Evolutionary conservation across 305 asterid genomes (phyloP), one percentile per base, ranked within the genome.

Genomic region (Rubia balearica): DNA sequence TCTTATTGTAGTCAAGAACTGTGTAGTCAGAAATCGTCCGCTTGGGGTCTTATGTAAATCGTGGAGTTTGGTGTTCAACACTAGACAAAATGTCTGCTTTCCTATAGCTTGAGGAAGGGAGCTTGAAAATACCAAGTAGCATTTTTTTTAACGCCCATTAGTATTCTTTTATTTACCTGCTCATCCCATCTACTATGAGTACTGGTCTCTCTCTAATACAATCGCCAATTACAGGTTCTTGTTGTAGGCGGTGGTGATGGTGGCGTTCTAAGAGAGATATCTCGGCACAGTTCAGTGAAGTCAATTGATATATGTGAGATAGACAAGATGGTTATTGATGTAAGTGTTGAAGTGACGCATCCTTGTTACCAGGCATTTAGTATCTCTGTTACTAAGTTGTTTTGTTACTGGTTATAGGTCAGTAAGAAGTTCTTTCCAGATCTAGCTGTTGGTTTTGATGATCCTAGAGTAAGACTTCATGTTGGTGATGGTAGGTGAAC

Each of bases 201-300:
- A 11, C 38, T 48, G 19, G 27, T 72, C 46, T 30, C 4, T 69
- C 10, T 68, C 71, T 68, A 65, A 71, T 73, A 38, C 22, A 43
- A 9, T 57, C 61, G 3, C 68, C 49, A 64, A 62, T 59, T 75
- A 79, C 89, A 94, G 97, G 96, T 94, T 83, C 82, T 94, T 82
- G 97, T 94, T 72, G 96, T 91, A 19, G 97, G 99, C 71, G 99
- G 99, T 33, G 99, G 99, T 81, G 99, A 94, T 78, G 99, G 97
- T 77, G 99, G 99, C 45, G 99, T 94, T 78, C 96, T 91, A 67
- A 82, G 93, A 77, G 97, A 94, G 83, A 81, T 94, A 83, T 79
- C 93, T 70, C 96, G 96, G 64, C 96, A 94, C 78, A 78, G 82
- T 82, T 89, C 97, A 67, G 96, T 93, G 82, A 88, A 89, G 81